Conservation (phyloP, 179 eudicot genomes). For the Monotropa hypopitys region DNA sequence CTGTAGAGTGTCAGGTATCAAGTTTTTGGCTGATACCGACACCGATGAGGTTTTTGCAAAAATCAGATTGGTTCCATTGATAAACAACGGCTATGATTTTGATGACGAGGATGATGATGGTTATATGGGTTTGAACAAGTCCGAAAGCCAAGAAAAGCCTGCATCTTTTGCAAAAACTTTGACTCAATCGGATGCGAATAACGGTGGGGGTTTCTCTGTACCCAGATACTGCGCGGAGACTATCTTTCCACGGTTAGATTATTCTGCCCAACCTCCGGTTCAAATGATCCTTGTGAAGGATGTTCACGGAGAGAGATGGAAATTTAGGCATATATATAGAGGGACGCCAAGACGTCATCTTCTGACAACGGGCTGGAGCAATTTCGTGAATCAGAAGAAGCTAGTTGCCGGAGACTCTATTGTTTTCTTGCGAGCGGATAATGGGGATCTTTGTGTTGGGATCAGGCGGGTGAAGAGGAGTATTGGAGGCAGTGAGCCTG, state of each 20-base stretch:
- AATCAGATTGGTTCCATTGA: constrained; percentile 43
- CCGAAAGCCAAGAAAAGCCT: constrained; percentile 47
- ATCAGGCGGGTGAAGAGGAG: constrained; percentile 69
- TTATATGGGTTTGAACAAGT: constrained; percentile 8
- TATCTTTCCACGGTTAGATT: constrained; percentile 65
- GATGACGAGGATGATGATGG: constrained; percentile 22
- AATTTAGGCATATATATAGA: constrained; percentile 67
- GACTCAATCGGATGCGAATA: constrained; percentile 84
- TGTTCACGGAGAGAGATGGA: constrained; percentile 80
- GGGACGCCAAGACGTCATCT: constrained; percentile 83
- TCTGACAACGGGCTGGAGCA: constrained; percentile 83
- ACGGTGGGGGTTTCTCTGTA: constrained; percentile 91
- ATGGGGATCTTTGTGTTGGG: constrained; percentile 76
- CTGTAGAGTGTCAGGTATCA: constrained; percentile 48
- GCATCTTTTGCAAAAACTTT: constrained; percentile 71
- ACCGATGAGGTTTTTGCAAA: constrained; percentile 72
- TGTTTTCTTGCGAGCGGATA: constrained; percentile 68
- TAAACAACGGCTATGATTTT: constrained; percentile 23
- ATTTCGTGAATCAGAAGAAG: constrained; percentile 83
- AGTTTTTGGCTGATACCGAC: constrained; percentile 56
- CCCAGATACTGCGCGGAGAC: constrained; percentile 89
- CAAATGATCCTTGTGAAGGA: constrained; percentile 64
- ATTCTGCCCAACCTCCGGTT: constrained; percentile 62
- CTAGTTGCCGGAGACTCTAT: constrained; percentile 88
- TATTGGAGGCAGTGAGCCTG: constrained; percentile 32